Evolutionary conservation across 306 rosid genomes (phyloP), one percentile per base, ranked within the genome.

Genomic region (Cicer yamashitae): DNA sequence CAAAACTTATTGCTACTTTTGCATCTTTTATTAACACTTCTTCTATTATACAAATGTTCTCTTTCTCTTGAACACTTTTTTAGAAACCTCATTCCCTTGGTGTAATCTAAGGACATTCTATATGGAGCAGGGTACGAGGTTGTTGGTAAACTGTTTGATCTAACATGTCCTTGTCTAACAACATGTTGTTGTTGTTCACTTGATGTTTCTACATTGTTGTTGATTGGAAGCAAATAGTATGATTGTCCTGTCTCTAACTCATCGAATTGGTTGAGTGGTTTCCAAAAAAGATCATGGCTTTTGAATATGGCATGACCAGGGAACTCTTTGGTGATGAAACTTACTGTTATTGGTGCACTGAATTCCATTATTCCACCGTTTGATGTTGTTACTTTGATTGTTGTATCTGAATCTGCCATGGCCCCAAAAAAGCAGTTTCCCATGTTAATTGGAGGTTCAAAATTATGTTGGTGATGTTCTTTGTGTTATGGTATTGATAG

Each of bases 341-440:
- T 85, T 1, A 80, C 98, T 0, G 88, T 85, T 1, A 89, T 67
- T 0, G 98, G 96, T 2, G 83, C 74, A 34, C 62, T 79, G 75
- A 93, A 89, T 75, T 93, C 98, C 98, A 93, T 90, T 67, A 90
- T 86, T 64, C 96, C 98, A 11, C 98, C 98, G 38, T 89, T 87
- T 47, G 98, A 79, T 15, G 89, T 90, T 34, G 77, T 78, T 34
- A 93, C 96, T 80, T 87, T 87, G 80, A 87, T 83, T 34, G 59
- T 48, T 12, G 65, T 39, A 14, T 77, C 77, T 7, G 80, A 70
- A 44, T 90, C 91, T 66, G 85, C 74, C 61, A 76, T 56, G 38
- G 87, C 80, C 43, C 96, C 93, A 6, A 86, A 80, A 69, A 90
- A 62, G 82, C 96, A 90, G 75, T 90, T 90, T 20, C 96, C 96